Evolutionary conservation across 805 yeast genomes (phyloP), one percentile per base, ranked within the genome.

Genomic region (Cyberlindnera mrakii): DNA sequence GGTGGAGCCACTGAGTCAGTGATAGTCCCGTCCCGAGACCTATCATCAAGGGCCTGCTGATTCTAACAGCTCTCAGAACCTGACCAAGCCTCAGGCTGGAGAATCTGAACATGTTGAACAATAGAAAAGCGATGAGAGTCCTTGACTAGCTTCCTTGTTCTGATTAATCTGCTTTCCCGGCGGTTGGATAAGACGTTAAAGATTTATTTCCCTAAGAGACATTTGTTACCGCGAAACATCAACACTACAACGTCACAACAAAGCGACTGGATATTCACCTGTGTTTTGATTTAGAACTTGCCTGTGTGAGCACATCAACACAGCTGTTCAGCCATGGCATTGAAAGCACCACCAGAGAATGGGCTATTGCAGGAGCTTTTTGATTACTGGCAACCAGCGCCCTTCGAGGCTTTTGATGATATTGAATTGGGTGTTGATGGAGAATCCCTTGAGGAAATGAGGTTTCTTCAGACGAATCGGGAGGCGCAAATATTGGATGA

Each of bases 371-470:
- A 5, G 27, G 27, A 23, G 11, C 27, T 23, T 10, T 23, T 23
- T 23, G 27, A 23, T 23, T 11, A 23, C 27, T 23, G 27, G 27
- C 11, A 23, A 9, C 11, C 27, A 5, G 11, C 10, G 27, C 27
- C 27, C 36, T 15, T 15, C 7, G n/a, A 13, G 6, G 15, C 18
- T 19, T 17, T 18, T 13, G 29, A 15, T 19, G 29, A 34, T 15
- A 33, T 9, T 15, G 36, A 23, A 6, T 7, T 20, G 32, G 14
- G 25, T 8, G 14, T 18, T 9, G 15, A 36, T 2, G 48, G 47
- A 13, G 29, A 29, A 6, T 48, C 47, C 2, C 37, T 53, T 16
- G 52, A 51, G 30, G 58, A 53, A 30, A 46, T 47, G 13, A 30
- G 54, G n/a, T 53, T 45, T 36, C 33, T 36, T 1, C 33, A 27